A percentile compares a stretch with the other conserved stretches of the same genome.
Conservation (phyloP, 257 asterid species). For the Handroanthus guayacan region DNA sequence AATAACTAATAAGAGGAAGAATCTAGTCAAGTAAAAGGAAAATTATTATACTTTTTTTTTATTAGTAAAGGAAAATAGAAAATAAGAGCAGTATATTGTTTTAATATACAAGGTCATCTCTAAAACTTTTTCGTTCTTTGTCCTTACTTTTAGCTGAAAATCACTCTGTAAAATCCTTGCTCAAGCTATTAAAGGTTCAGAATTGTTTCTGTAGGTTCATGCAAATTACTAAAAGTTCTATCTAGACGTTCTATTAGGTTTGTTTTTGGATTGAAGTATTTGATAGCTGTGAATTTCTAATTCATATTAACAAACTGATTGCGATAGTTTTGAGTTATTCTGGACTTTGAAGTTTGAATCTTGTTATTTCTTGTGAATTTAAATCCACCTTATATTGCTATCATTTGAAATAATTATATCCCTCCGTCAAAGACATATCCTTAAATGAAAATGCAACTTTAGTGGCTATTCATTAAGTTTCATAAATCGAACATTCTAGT, state of each 20-base stretch:
- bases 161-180: not conserved
- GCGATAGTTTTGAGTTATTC: conserved; percentile 9
- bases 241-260: not conserved
- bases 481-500: not conserved
- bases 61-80: not conserved
- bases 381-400: not conserved
- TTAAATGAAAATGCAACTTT: not conserved
- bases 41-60: not conserved
- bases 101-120: not conserved
- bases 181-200: not conserved
- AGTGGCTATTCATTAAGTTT: not conserved
- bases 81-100: not conserved
- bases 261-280: not conserved
- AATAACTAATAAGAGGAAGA: not conserved
- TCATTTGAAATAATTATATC: not conserved
- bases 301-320: not conserved
- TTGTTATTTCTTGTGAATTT: not conserved
- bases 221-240: not conserved
- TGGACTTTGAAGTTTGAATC: not conserved
- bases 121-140: not conserved
- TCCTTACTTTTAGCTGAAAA: not conserved
- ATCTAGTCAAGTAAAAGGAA: not conserved
- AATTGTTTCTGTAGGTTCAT: not conserved
- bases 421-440: not conserved
- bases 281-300: not conserved